Percentiles rank a stretch among this genome's conserved stretches.
These are phyloP conservation scores for Daedaleopsis sinensis DNA, from an alignment of 768 basidiomycete species.

Conservation along the genomic window DNA sequence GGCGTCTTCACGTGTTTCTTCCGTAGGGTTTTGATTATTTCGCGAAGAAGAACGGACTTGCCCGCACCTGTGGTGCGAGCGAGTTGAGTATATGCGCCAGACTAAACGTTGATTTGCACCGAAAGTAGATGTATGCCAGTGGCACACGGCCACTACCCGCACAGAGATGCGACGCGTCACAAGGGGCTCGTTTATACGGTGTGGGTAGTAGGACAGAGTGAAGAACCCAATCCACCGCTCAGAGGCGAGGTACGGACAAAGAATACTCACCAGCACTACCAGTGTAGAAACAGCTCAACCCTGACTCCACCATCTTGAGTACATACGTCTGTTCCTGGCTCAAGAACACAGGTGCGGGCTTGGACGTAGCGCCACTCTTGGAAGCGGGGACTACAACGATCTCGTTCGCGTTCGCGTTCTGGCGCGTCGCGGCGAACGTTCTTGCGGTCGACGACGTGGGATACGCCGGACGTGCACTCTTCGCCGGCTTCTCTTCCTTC, in stretches of 20 bases:
- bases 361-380: slow-evolving; percentile 16
- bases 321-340: slow-evolving; percentile 89
- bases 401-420: slow-evolving; percentile 16
- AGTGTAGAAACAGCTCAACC: slow-evolving; percentile 89
- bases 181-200: too few relatives aligned
- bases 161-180: too few relatives aligned
- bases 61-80: slow-evolving; percentile 73
- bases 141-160: too few relatives aligned
- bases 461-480: slow-evolving; percentile 3
- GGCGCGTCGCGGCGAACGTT: slow-evolving; percentile 9
- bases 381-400: slow-evolving; percentile 28
- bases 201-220: too few relatives aligned
- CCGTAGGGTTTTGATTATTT: slow-evolving; percentile 80
- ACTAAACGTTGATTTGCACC: neutral
- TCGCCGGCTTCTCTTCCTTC: slow-evolving; percentile 4
- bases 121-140: neutral
- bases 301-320: slow-evolving; percentile 72
- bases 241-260: neutral
- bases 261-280: slow-evolving; percentile 85
- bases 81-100: slow-evolving; percentile 8
- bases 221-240: too few relatives aligned
- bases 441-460: slow-evolving; percentile 1
- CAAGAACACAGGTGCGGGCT: slow-evolving; percentile 54
- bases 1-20: slow-evolving; percentile 51
- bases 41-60: slow-evolving; percentile 91